These are phyloP conservation scores for Botrytis medusae DNA, from an alignment of 2,329 filamentous ascomycete genomes.

Conservation along the genomic window DNA sequence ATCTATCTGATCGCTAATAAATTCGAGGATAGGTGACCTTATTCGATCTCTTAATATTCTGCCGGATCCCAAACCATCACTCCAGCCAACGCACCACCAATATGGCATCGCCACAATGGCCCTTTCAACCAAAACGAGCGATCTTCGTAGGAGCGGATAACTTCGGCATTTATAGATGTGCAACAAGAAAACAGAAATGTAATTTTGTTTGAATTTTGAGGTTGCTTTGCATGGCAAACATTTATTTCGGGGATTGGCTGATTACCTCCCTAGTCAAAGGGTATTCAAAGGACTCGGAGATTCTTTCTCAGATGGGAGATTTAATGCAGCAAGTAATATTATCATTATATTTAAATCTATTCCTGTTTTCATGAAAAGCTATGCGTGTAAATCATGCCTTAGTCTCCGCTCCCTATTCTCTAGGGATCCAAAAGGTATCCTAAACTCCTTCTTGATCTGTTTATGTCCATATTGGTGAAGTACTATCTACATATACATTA, in stretches of 20 bases:
- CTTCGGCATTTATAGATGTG: constrained; percentile 11
- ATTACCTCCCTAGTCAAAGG: background rate
- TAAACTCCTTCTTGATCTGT: background rate
- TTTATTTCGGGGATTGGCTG: background rate
- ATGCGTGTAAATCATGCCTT: background rate
- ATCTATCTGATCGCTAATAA: background rate
- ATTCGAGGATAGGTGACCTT: background rate
- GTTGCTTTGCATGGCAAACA: background rate
- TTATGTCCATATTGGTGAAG: background rate
- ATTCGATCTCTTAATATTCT: background rate
- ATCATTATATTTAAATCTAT: background rate
- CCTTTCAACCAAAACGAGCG: background rate
- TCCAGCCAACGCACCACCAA: background rate
- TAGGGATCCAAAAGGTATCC: background rate
- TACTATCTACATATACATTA: constrained; percentile 6
- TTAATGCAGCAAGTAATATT: background rate
- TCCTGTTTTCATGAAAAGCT: background rate
- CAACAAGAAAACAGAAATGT: background rate
- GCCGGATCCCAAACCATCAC: background rate
- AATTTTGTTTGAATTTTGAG: background rate
- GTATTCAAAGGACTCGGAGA: background rate
- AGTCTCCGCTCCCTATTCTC: too few relatives aligned
- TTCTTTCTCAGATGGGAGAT: background rate
- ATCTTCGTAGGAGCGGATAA: constrained; percentile 2
- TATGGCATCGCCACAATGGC: background rate